phyloP scores from a whole-genome alignment of 331 rosid genomes.

The Quercus phellos region DNA sequence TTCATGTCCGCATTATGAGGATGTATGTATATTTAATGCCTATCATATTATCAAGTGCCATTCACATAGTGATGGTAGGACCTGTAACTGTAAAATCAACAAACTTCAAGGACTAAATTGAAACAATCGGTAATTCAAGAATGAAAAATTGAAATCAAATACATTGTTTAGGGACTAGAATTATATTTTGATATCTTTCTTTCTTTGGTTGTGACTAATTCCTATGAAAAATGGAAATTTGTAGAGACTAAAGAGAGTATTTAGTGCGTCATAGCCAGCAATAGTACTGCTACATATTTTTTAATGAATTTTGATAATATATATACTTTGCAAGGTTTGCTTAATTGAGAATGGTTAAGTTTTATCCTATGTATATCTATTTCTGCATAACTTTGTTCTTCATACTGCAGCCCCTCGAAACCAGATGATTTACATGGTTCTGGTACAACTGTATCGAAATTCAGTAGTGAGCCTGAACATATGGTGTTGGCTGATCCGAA shows the following conservation, averaged over 20 bases:
- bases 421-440: constrained; percentile 34
- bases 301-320: neutral
- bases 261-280: neutral
- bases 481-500: constrained; percentile 30
- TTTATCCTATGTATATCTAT: neutral
- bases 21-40: too few relatives aligned
- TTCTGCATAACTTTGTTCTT: constrained; percentile 14
- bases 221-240: neutral
- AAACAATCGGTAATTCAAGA: too few relatives aligned
- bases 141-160: too few relatives aligned
- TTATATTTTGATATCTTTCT: neutral
- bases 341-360: neutral
- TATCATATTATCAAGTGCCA: too few relatives aligned
- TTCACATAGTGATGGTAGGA: too few relatives aligned
- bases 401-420: constrained; percentile 39
- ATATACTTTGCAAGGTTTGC: neutral
- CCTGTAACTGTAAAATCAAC: too few relatives aligned
- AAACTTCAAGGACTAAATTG: too few relatives aligned
- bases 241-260: neutral
- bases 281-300: neutral
- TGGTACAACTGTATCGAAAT: constrained; percentile 20
- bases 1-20: too few relatives aligned
- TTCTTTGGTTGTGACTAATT: neutral
- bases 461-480: constrained; percentile 42
- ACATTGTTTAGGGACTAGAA: too few relatives aligned